Conservation (phyloP, 441 rosid species). For the Aquilaria agallochum region DNA sequence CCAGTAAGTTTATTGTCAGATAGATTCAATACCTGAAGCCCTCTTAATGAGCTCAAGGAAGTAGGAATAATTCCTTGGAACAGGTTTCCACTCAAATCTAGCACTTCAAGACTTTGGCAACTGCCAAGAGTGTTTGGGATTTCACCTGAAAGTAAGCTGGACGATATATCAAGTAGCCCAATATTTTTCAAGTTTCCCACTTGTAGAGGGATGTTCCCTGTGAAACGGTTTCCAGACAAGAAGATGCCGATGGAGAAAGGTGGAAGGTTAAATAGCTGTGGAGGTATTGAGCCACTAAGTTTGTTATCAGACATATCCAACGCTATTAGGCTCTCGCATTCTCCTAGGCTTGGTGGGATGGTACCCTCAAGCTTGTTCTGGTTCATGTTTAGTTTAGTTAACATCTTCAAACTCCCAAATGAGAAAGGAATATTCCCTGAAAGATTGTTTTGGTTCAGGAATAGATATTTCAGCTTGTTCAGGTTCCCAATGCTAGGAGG, state of each 20-base stretch:
- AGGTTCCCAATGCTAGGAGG: slow-evolving; percentile 1
- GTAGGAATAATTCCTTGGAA: slow-evolving; percentile 5
- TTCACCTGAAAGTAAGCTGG: no score
- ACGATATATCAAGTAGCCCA: no score
- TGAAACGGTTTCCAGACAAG: slow-evolving; percentile 9
- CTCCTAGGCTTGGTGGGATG: background rate
- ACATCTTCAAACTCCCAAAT: background rate
- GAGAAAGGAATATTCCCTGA: slow-evolving; percentile 9
- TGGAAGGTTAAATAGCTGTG: no score
- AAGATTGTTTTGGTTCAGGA: slow-evolving; percentile 4
- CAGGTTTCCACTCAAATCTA: slow-evolving; percentile 9
- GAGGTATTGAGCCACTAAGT: no score
- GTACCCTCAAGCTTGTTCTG: background rate
- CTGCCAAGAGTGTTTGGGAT: no score
- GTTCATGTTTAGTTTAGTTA: background rate
- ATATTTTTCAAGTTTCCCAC: no score
- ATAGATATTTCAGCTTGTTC: background rate
- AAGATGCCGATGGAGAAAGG: background rate
- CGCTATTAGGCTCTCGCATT: background rate
- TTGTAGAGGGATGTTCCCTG: background rate
- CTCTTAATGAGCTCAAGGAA: background rate
- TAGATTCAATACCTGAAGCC: background rate
- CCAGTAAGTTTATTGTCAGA: background rate
- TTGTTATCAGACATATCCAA: no score
- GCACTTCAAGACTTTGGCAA: background rate